Evolutionary conservation across 2,329 filamentous ascomycete species (phyloP), one percentile per base, ranked within the genome.

Genomic region (Huntiella savannae): DNA sequence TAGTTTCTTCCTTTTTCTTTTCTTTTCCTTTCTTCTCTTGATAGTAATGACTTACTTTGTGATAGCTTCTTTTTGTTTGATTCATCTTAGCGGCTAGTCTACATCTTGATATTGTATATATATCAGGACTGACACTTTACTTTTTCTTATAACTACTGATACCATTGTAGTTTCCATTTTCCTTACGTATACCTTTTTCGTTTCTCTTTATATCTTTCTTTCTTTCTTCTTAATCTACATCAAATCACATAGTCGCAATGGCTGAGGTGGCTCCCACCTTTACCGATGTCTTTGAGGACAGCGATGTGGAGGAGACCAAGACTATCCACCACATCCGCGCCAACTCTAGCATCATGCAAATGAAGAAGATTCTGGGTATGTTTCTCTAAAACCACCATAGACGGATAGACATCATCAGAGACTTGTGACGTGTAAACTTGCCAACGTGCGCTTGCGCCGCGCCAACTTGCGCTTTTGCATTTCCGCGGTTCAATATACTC

Each of bases 341-440:
- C 61, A 96, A 94, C 69, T 95, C 87, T 57, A 88, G 83, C 60
- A 96, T 98, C 63, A 96, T 98, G 88, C 81, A 95, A 62, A 70
- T 95, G 66, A 93, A 92, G 73, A 98, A 98, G 76, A 82, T 98
- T 59, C 70, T 98, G 55, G 80, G 80, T 85, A 62, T 65, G 76
- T 69, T 28, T 34, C 38, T 34, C n/a, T 13, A 28, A 28, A 28
- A 28, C 22, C 6, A 28, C 2, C 19, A 16, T 2, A 10, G 22
- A 10, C 22, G 22, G 22, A 10, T 28, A 10, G 22, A 10, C 22
- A 28, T 28, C 22, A 28, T 28, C 22, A 28, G 22, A 28, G 22
- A 28, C 22, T 10, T 28, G 22, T 28, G 22, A 28, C 22, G 22
- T 28, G 22, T 28, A 28, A 28, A 28, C 22, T 28, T 4, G 22